Percentiles rank a stretch among this genome's conserved stretches.
phyloP scores from a whole-genome alignment of 768 basidiomycete genomes.

The Daedalea quercina region DNA sequence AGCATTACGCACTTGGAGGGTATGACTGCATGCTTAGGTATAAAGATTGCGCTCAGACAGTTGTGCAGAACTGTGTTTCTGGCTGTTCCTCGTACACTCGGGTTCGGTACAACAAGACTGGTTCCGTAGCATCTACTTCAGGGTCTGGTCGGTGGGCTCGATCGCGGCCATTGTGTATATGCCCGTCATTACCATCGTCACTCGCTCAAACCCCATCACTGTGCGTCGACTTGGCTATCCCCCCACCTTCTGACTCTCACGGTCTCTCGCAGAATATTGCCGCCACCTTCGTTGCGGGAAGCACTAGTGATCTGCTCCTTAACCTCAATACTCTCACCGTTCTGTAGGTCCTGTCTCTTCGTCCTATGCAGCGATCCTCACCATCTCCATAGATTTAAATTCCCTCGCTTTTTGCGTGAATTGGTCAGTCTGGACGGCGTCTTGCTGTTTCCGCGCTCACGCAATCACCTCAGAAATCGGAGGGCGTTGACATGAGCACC shows the following conservation, averaged over 20 bases:
- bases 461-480: slow-evolving; percentile 43
- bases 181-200: slow-evolving; percentile 64
- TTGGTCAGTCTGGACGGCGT: slow-evolving; percentile 45
- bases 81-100: slow-evolving; percentile 76
- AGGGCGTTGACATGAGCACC: slow-evolving; percentile 58
- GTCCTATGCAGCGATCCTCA: neutral
- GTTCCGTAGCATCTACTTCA: slow-evolving; percentile 75
- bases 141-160: slow-evolving; percentile 65
- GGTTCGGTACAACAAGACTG: slow-evolving; percentile 59
- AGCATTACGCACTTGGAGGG: slow-evolving; percentile 82
- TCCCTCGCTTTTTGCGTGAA: slow-evolving; percentile 56
- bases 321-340: slow-evolving; percentile 74
- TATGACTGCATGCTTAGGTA: slow-evolving; percentile 18
- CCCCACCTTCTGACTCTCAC: too few relatives aligned
- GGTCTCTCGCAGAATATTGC: slow-evolving; percentile 71
- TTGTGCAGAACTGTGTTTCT: slow-evolving; percentile 71
- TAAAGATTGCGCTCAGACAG: neutral
- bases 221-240: too few relatives aligned
- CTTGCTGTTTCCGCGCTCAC: too few relatives aligned
- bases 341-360: slow-evolving; percentile 36
- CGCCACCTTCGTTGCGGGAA: slow-evolving; percentile 62
- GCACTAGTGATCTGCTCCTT: slow-evolving; percentile 58
- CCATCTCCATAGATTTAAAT: slow-evolving; percentile 36
- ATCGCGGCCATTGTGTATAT: slow-evolving; percentile 52
- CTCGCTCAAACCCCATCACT: slow-evolving; percentile 50